Percentiles rank a stretch among this genome's conserved stretches.
Conservation (phyloP, 2,329 filamentous ascomycete species). For the Lecanoromycetidae sp. region DNA sequence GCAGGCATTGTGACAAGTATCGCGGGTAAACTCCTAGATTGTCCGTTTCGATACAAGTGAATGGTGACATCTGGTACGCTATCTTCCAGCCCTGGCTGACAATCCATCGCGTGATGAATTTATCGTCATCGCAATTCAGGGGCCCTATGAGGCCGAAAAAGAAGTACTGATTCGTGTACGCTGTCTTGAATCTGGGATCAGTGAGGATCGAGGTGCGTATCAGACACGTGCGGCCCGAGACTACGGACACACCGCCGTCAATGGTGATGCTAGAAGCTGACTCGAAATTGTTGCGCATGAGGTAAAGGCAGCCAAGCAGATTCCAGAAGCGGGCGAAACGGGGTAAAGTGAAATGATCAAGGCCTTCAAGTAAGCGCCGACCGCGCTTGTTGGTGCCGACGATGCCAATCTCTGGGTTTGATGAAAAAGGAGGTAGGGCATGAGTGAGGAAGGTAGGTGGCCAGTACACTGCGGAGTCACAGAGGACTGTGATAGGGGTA, state of each 20-base stretch:
- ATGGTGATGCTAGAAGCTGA: conserved; percentile 43
- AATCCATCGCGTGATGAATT: conserved; percentile 43
- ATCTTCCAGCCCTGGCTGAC: conserved; percentile 41
- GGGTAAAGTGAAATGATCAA: neutral
- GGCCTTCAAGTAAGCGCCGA: conserved; percentile 24
- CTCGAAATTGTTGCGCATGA: conserved; percentile 52
- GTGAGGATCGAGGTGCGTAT: conserved; percentile 41
- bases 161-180: conserved; percentile 35
- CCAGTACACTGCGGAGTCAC: conserved; percentile 46
- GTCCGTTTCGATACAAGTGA: conserved; percentile 39
- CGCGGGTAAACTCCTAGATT: conserved; percentile 40
- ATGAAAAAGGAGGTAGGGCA: conserved; percentile 33
- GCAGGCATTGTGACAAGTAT: conserved; percentile 41
- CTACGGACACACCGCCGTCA: conserved; percentile 47
- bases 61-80: conserved; percentile 41
- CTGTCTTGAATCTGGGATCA: conserved; percentile 13
- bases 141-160: conserved; percentile 33
- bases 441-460: conserved; percentile 30
- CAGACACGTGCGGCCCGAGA: conserved; percentile 44
- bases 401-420: conserved; percentile 38
- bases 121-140: conserved; percentile 38
- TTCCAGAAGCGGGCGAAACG: conserved; percentile 34
- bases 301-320: conserved; percentile 46
- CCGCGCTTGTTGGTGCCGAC: conserved; percentile 48
- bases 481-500: conserved; percentile 33